A percentile compares a stretch with the other conserved stretches of the same genome.
Conservation (phyloP, 2,329 filamentous ascomycete genomes). For the Ceratocystis destructans region DNA sequence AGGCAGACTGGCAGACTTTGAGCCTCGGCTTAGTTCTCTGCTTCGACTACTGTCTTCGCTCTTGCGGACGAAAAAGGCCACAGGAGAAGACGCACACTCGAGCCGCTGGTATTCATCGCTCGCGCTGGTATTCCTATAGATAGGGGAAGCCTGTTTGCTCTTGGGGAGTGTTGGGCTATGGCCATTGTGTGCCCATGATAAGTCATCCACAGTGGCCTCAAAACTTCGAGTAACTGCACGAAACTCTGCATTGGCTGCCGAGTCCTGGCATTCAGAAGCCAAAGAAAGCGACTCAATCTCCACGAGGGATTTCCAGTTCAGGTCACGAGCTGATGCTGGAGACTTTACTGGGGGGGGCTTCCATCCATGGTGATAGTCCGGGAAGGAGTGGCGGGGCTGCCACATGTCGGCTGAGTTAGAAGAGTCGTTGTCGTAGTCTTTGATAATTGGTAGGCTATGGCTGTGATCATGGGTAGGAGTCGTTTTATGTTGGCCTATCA, state of each 20-base stretch:
- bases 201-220: background rate
- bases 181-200: background rate
- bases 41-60: background rate
- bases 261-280: background rate
- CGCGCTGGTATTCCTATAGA: background rate
- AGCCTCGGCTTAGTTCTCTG: background rate
- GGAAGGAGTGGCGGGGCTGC: background rate
- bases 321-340: background rate
- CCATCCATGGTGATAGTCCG: background rate
- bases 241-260: background rate
- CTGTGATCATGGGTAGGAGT: background rate
- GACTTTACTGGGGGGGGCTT: background rate
- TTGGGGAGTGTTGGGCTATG: background rate
- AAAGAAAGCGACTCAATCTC: background rate
- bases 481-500: background rate
- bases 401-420: background rate
- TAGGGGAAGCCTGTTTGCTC: background rate
- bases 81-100: conserved; percentile 6
- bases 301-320: background rate
- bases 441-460: background rate
- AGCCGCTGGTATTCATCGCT: conserved; percentile 7
- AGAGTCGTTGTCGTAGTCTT: background rate
- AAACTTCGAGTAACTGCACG: background rate
- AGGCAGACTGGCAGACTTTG: background rate
- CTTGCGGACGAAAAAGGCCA: background rate